Evolutionary conservation across 192 early-diverging fungal species (phyloP).

Genomic region (Podila clonocystis): DNA sequence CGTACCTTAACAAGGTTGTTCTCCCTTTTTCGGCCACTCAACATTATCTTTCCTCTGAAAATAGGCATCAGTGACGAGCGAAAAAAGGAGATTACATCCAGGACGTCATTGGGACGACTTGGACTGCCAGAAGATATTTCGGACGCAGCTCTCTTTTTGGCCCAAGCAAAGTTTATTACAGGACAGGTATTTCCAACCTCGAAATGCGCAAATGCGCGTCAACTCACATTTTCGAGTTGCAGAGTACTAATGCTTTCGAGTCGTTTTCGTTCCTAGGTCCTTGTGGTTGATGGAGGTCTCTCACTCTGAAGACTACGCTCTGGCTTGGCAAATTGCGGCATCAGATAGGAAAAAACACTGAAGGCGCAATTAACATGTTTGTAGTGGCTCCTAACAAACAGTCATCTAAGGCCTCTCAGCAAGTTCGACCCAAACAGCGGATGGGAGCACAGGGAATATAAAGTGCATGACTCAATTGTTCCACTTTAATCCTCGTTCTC

Average conservation of each 20-base stretch:
- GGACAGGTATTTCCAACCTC: conserved; percentile 58
- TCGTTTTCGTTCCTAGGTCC: conserved; percentile 10
- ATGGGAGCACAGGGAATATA: no score
- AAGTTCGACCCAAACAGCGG: no score
- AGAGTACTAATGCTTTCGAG: background rate
- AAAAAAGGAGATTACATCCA: conserved; percentile 52
- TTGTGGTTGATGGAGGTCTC: conserved; percentile 54
- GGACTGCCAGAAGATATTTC: conserved; percentile 70
- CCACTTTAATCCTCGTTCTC: no score
- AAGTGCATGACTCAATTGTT: no score
- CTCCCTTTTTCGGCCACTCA: background rate
- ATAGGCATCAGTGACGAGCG: conserved; percentile 53
- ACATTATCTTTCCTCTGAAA: background rate
- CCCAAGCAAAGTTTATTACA: conserved; percentile 66
- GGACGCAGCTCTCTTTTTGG: conserved; percentile 66
- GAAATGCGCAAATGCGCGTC: background rate
- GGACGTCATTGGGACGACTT: conserved; percentile 64
- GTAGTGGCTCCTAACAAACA: no score
- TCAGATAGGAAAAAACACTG: no score
- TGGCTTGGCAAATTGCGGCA: no score
- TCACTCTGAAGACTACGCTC: conserved; percentile 3
- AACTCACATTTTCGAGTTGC: background rate
- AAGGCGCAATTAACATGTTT: no score
- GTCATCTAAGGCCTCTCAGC: no score
- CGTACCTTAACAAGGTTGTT: no score